These are phyloP conservation scores for Poa pratensis DNA, from an alignment of 176 grass and related monocot species.

Conservation along the genomic window DNA sequence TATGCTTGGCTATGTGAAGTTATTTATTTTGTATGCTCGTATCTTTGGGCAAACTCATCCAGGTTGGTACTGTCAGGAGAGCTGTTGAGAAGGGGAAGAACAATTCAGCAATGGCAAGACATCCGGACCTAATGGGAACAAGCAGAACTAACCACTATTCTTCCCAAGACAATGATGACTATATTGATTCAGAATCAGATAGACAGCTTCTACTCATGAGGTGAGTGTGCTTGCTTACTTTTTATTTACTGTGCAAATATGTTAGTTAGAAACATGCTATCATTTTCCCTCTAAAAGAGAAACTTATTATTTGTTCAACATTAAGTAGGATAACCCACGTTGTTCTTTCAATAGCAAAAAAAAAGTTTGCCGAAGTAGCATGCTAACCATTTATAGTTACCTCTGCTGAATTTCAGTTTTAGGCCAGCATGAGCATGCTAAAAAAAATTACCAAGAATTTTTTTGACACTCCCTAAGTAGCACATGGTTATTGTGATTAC, in stretches of 20 bases:
- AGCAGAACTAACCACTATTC: conserved; percentile 61
- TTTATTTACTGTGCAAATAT: background rate
- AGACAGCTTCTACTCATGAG: conserved; percentile 88
- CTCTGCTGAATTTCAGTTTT: background rate
- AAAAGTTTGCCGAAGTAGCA: background rate
- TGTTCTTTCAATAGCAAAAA: background rate
- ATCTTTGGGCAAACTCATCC: conserved; percentile 20
- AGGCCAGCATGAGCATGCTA: background rate
- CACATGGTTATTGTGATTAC: background rate
- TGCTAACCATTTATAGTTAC: background rate
- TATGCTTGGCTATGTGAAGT: background rate
- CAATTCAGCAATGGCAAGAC: conserved; percentile 50
- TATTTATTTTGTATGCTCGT: background rate
- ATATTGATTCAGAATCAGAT: conserved; percentile 95
- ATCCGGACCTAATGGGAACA: conserved; percentile 59
- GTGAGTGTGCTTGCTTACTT: conserved; percentile 46
- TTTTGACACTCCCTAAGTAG: background rate
- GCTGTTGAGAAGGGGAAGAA: conserved; percentile 79
- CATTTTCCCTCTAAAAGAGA: background rate
- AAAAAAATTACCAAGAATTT: background rate
- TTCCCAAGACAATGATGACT: conserved; percentile 75
- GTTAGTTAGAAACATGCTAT: background rate
- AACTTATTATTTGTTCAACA: background rate
- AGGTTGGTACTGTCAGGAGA: conserved; percentile 68
- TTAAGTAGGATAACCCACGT: background rate